Evolutionary conservation across 306 rosid genomes (phyloP).

Genomic region (Sicyos baderoa): DNA sequence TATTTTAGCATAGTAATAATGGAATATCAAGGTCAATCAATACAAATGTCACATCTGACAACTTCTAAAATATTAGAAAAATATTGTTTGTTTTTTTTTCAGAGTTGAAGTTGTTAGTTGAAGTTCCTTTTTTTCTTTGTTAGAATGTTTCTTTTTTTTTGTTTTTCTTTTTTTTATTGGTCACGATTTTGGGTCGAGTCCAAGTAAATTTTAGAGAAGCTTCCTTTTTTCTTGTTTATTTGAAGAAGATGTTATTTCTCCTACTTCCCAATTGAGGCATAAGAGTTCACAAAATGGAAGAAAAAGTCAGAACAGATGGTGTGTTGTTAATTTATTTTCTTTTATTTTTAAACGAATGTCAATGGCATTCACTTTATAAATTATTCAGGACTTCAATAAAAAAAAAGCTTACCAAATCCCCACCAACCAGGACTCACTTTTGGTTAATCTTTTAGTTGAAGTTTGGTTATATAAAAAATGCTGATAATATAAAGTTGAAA

Average conservation of each 20-base stretch:
- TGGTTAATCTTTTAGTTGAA: constrained; percentile 9
- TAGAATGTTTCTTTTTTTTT: too few relatives aligned
- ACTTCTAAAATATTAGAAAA: neutral
- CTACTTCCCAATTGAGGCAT: neutral
- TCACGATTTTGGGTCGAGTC: too few relatives aligned
- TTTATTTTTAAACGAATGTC: constrained; percentile 11
- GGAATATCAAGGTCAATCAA: neutral
- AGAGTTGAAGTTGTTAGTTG: neutral
- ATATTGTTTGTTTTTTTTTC: neutral
- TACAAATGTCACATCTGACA: constrained; percentile 3
- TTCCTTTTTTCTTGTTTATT: too few relatives aligned
- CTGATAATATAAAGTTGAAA: constrained; percentile 1
- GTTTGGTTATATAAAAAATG: neutral
- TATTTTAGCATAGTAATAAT: too few relatives aligned
- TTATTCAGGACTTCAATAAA: neutral
- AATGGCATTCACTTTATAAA: neutral
- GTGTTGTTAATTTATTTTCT: neutral
- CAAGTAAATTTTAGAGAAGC: too few relatives aligned
- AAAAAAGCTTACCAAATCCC: neutral
- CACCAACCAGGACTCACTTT: constrained; percentile 13
- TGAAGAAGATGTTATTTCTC: neutral
- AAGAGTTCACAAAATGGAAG: neutral
- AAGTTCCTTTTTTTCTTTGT: too few relatives aligned
- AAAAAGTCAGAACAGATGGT: neutral
- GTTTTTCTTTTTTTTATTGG: too few relatives aligned